Percentiles rank a stretch among this genome's conserved stretches.
Evolutionary conservation across 2,329 filamentous ascomycete genomes (phyloP).

Genomic region (Trichoderma hamatum): DNA sequence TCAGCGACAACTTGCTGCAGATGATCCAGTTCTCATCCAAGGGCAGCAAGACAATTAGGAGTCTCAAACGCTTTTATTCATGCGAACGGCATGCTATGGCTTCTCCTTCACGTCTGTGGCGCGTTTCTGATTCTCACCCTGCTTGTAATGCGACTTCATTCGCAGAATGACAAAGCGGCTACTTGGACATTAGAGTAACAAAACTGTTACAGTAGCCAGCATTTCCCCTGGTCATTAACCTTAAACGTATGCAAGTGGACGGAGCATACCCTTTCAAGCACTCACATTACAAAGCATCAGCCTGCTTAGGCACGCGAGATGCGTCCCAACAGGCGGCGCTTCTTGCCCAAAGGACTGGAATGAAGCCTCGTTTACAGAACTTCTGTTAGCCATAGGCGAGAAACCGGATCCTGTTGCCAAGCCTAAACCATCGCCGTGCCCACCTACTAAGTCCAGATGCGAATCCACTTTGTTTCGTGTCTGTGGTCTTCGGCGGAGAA

Average conservation of each 20-base stretch:
- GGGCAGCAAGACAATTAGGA: constrained; percentile 6
- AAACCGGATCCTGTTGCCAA: constrained; percentile 10
- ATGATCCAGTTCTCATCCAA: neutral
- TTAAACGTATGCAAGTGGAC: neutral
- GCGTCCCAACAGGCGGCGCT: constrained; percentile 2
- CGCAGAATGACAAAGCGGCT: neutral
- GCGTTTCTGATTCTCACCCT: constrained; percentile 8
- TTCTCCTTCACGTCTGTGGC: neutral
- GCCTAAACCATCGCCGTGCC: constrained; percentile 8
- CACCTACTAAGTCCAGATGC: constrained; percentile 17
- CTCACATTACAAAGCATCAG: neutral
- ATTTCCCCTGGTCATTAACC: neutral
- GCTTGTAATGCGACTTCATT: neutral
- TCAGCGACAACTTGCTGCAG: neutral
- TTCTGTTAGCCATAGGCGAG: neutral
- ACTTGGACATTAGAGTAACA: neutral
- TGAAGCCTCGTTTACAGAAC: constrained; percentile 8
- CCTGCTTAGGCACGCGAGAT: neutral
- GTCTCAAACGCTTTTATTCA: constrained; percentile 16
- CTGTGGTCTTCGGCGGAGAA: constrained; percentile 21
- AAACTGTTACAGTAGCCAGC: neutral
- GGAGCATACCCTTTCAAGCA: neutral
- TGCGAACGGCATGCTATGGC: neutral
- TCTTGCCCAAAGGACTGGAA: neutral
- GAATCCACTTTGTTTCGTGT: constrained; percentile 25